Evolutionary conservation across 805 yeast genomes (phyloP).

Genomic region (Teunomyces cretensis): DNA sequence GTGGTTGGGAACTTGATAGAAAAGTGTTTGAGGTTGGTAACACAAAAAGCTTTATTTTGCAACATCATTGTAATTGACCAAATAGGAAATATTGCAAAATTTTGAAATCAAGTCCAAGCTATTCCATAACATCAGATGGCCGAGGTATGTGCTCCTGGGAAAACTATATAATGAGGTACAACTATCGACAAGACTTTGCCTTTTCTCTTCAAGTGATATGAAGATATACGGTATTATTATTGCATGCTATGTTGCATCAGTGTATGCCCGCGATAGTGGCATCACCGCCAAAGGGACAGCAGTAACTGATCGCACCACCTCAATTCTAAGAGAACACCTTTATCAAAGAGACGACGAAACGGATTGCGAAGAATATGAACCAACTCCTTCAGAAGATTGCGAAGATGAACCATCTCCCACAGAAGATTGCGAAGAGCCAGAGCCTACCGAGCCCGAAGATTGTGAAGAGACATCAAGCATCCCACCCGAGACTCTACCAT

Average conservation of each 20-base stretch:
- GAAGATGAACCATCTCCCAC: background rate
- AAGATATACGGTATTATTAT: background rate
- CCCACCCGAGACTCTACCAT: no score
- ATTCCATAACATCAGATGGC: no score
- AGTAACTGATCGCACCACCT: background rate
- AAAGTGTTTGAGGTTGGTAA: background rate
- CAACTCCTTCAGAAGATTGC: background rate
- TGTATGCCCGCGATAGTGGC: background rate
- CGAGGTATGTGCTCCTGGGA: no score
- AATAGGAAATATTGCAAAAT: constrained; percentile 3
- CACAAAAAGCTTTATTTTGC: constrained; percentile 1
- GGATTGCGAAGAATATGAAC: background rate
- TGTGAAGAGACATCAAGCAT: no score
- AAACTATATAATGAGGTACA: background rate
- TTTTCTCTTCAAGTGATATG: background rate
- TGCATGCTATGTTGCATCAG: background rate
- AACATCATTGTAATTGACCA: background rate
- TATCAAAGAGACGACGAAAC: background rate
- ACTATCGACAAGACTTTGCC: background rate
- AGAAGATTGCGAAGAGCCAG: background rate
- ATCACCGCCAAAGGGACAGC: background rate
- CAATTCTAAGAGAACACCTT: background rate
- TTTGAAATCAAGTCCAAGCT: background rate
- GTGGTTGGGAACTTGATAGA: background rate
- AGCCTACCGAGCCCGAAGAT: no score